Evolutionary conservation across 2,329 filamentous ascomycete species (phyloP), one percentile per base, ranked within the genome.

Genomic region (Cadophora sp.): DNA sequence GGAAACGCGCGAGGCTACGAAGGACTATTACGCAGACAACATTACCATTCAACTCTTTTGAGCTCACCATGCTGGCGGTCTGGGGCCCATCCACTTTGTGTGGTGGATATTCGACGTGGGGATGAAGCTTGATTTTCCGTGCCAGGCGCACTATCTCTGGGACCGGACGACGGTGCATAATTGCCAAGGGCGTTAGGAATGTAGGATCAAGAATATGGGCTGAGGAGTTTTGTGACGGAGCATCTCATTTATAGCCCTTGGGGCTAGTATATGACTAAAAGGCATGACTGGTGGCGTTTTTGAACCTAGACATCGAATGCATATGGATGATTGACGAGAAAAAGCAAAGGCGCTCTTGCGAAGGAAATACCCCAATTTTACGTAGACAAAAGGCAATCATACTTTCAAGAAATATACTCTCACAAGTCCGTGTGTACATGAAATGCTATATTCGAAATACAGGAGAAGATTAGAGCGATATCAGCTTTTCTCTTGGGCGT

Each of bases 21-120:
- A 73, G 62, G 70, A 68, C 22, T 75, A 75, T 45, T 67, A 76
- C 64, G 70, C 72, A 27, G 68, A 76, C 30, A 76, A 76, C 24
- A 53, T 66, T 18, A 70, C 69, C 20, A 41, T 63, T 45, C 60
- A 56, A 27, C 60, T 63, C n/a, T 63, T 63, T 18, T 63, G 39
- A 63, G 11, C 18, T 4, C 41, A 45, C 36, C 8, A 2, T 39
- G 36, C 36, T 39, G 36, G 36, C 11, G 36, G 36, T 39, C 11
- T 39, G 36, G 6, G 36, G 36, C 36, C 8, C 11, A n/a, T 36
- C 51, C n/a, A 36, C 16, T 6, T 24, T 55, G 36, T 33, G 11
- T 13, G 51, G n/a, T n/a, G n/a, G n/a, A 33, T 16, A 16, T 36
- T 36, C 16, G 41, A 36, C 36, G 30, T 27, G 33, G 16, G 51